Base-by-base conservation (phyloP, 1,139 yeast species). In the Pichia sp. region DNA sequence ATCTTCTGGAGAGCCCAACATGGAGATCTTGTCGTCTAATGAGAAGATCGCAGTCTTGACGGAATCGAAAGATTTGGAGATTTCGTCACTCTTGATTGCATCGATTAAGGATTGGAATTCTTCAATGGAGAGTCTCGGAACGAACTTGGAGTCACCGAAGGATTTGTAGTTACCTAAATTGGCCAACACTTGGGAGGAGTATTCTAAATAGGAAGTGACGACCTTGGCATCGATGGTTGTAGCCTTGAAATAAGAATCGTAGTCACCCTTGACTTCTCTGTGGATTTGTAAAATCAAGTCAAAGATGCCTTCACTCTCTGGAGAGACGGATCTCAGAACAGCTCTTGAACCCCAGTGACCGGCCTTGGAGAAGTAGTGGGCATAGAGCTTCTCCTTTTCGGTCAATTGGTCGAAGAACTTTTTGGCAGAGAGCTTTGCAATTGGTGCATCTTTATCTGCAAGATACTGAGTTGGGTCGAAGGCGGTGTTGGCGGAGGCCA, bases 101-200 rank as follows among this genome's bases (percentile, higher is more conserved):
- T 66, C 65, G 30, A 81, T 69, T 42, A 82, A 65, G 19, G 68
- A 56, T 50, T 70, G 76, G 56, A 88, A 83, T 4, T 73, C 72
- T 1, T 67, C 76, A 35, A 57, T 59, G 1, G 72, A 45, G 36
- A 87, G 60, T 40, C 79, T 70, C 34, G 96, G 96, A 55, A 89
- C 73, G 62, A 88, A 88, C 67, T 89, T 89, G 55, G 79, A 79
- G 67, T 89, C 96, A 53, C 96, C 96, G 67, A 89, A 89, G 1
- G 94, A 84, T 68, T 87, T 88, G 73, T 80, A 89, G 65, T 89
- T 89, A 53, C 96, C 96, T 62, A 85, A 73, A 66, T 89, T 89
- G 44, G 84, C 73, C 59, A 89, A 71, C 61, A 89, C 84, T 67
- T 87, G 96, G 28, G 91, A 78, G 9, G 89, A 81, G 59, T 87